Evolutionary conservation across 176 grass and related monocot species (phyloP).

Genomic region (Zoysia japonica): DNA sequence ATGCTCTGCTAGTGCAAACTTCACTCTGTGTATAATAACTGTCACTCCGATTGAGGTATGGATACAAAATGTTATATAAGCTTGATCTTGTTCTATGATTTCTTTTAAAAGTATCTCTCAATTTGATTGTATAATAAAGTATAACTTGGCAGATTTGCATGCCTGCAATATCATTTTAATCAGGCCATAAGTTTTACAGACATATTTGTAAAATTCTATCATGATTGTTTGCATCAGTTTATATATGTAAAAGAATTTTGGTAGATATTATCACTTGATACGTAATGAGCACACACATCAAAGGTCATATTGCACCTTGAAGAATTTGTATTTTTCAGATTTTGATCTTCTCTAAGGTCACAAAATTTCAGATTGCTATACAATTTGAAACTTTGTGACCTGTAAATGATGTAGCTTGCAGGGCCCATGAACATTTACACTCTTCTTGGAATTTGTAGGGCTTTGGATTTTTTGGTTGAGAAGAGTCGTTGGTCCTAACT

Average conservation of each 20-base stretch:
- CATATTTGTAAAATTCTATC: neutral
- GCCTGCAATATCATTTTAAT: neutral
- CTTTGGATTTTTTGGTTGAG: no score
- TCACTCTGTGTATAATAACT: conserved; percentile 87
- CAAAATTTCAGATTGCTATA: no score
- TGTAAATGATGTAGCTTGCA: no score
- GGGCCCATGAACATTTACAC: no score
- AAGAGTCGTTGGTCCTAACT: no score
- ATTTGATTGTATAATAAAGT: neutral
- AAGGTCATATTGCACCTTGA: neutral
- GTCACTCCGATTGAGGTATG: conserved; percentile 90
- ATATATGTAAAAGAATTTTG: neutral
- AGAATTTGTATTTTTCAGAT: neutral
- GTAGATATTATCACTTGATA: neutral
- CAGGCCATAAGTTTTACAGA: neutral
- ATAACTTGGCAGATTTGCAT: neutral
- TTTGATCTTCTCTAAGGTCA: neutral
- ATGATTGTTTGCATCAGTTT: neutral
- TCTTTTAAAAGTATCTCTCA: neutral
- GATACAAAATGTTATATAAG: neutral
- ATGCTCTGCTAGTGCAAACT: conserved; percentile 77
- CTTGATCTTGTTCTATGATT: neutral
- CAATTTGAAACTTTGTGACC: no score
- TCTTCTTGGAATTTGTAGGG: no score
- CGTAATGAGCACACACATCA: neutral